Base-by-base conservation (phyloP, 352 stramenopile genomes). In the Phytophthora parvispora region DNA sequence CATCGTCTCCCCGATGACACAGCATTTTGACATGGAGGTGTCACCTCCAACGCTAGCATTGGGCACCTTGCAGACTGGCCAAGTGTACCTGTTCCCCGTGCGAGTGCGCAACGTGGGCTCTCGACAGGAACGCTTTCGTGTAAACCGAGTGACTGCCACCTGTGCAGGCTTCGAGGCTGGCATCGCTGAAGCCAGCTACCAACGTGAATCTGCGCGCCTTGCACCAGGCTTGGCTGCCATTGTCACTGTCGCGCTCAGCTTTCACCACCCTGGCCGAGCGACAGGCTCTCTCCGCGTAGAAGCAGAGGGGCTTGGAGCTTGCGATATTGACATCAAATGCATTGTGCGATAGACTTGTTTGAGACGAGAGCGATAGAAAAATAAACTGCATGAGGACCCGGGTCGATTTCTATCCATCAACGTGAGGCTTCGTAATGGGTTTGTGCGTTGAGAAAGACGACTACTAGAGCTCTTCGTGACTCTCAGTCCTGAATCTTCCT, bases 71-170 rank as follows among this genome's bases (percentile, higher is more conserved):
- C 58, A 65, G 9, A 60, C 70, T 6, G 75, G 68, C 1, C 80
- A 91, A 69, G 83, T 93, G 9, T 93, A 92, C 29, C 56, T 93
- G 13, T 91, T 92, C 54, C 83, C 83, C 16, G 48, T 92, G 18
- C 82, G 86, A 32, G 66, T 91, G 27, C 85, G 83, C 45, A 95
- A 95, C 32, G 76, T 95, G 15, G 85, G 84, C 4, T 78, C 68
- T 29, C 85, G 77, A 54, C 78, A 92, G 45, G 82, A 95, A 36
- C 87, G 85, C 8, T 95, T 90, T 50, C 85, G 85, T 20, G 82
- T 92, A 5, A 79, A 87, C 29, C 58, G 69, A n/a, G 63, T 92
- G 7, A 60, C 49, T 7, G 80, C 75, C 5, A 81, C 78, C 4
- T 77, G 72, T 55, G 79, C 77, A 15, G 75, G 75, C 5, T 72